Evolutionary conservation across 495 filamentous ascomycete genomes (phyloP), one percentile per base, ranked within the genome.

Genomic region (Podospora anserina): DNA sequence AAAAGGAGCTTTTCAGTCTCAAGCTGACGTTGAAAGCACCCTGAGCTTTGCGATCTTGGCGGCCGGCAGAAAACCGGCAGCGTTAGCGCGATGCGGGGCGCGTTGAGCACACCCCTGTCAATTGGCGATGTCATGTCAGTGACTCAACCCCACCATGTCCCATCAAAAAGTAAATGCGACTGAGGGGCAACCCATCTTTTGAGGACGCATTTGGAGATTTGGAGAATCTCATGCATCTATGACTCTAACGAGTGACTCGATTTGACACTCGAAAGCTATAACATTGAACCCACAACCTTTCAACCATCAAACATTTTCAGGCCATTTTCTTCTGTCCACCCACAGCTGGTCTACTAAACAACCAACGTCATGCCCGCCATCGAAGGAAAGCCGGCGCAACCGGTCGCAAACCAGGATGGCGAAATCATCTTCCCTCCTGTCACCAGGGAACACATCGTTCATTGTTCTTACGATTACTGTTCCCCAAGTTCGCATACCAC

Each of bases 391-490:
- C 19, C 72, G 6, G 57, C 68, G 27, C 69, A 71, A 34, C 64
- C 66, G 39, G 59, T 23, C 20, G 13, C 5, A 32, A 57, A 69
- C 64, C 60, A 61, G 55, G 44, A 65, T 15, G 69, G 62, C 6
- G 63, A 73, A n/a, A 85, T 92, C 30, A 90, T 87, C 53, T 98
- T 98, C 72, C 90, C 91, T 16, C 92, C 92, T 2, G 85, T 97
- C 57, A 91, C 88, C 5, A 87, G 88, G 72, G 86, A 89, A 28
- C 95, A 99, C 74, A 96, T 99, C 72, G 79, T 97, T 49, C 88
- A 97, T 78, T 99, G 95, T 80, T 95, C 95, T 53, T 97, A 93
- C 78, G 90, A 96, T 78, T 86, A 85, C 68, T 99, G 95, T 90
- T 97, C 71, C 85, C 90, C 66, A 88, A 86, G 88, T 91, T 73